Conservation (phyloP, 371 early-diverging fungal genomes). For the Mucor indicus region DNA sequence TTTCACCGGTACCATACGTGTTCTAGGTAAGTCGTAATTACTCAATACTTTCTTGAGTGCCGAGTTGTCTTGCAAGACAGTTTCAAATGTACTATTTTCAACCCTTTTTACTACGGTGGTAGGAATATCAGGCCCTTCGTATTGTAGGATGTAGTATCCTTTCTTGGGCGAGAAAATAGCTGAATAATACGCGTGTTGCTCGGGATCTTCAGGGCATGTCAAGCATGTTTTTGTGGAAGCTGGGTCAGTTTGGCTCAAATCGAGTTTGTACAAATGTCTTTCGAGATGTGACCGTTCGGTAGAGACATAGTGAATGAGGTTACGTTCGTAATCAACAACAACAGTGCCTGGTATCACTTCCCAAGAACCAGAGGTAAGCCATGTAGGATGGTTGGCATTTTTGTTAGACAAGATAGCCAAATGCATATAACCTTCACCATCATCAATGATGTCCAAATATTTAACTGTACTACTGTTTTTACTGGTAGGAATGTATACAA, state of each 20-base stretch:
- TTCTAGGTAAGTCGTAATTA: conserved; percentile 54
- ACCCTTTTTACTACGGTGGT: conserved; percentile 63
- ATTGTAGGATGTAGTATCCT: conserved; percentile 67
- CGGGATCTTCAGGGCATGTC: conserved; percentile 27
- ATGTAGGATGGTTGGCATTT: conserved; percentile 43
- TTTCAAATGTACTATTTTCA: conserved; percentile 44
- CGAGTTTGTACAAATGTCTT: conserved; percentile 64
- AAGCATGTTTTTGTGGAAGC: conserved; percentile 22
- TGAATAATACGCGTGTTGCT: conserved; percentile 62
- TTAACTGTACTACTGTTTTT: conserved; percentile 22
- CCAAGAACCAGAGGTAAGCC: conserved; percentile 83
- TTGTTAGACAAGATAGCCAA: conserved; percentile 61
- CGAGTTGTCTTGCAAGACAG: conserved; percentile 56
- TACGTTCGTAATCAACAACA: conserved; percentile 50
- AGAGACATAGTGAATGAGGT: conserved; percentile 60
- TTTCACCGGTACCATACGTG: conserved; percentile 50
- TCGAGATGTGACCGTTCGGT: conserved; percentile 72
- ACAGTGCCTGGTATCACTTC: conserved; percentile 72
- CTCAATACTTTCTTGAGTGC: conserved; percentile 32
- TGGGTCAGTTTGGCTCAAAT: conserved; percentile 13
- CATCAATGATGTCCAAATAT: conserved; percentile 79
- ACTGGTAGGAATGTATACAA: conserved; percentile 34
- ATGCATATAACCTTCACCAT: conserved; percentile 74
- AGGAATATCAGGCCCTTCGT: conserved; percentile 84
- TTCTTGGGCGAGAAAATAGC: conserved; percentile 71